Conservation (phyloP, 768 basidiomycete species). For the Amanita fuliginea region DNA sequence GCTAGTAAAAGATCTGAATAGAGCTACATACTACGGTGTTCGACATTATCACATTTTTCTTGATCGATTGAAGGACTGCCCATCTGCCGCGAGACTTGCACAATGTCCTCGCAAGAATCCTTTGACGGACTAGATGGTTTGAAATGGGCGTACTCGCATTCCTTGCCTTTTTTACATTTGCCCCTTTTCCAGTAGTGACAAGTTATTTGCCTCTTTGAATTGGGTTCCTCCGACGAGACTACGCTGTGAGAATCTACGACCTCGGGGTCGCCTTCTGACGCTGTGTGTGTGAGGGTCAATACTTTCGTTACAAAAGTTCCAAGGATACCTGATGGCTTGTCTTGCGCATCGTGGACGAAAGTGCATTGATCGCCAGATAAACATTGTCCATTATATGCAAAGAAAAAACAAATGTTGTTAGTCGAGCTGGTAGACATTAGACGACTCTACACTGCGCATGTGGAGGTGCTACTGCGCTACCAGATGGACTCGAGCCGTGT, state of each 20-base stretch:
- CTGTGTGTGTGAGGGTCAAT: neutral
- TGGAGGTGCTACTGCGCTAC: no score
- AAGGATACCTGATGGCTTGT: neutral
- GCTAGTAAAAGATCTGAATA: neutral
- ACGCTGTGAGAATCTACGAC: neutral
- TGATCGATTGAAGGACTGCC: neutral
- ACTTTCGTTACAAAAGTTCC: no score
- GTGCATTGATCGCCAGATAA: constrained; percentile 1
- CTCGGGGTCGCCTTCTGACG: neutral
- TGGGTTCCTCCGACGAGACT: neutral
- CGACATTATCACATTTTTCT: no score
- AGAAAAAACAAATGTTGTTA: constrained; percentile 1
- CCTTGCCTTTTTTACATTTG: constrained; percentile 5
- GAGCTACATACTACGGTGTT: no score
- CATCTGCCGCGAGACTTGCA: neutral
- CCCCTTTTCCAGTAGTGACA: constrained; percentile 4
- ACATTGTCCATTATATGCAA: neutral
- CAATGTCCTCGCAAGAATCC: neutral
- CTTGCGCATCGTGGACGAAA: constrained; percentile 1
- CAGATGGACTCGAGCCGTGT: no score
- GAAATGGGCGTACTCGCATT: constrained; percentile 5
- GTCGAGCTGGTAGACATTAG: neutral
- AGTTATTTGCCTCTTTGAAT: neutral
- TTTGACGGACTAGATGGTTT: neutral
- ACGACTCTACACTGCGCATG: neutral